Base-by-base conservation (phyloP, 176 grass and related monocot genomes). In the Chrysopogon serrulatus region DNA sequence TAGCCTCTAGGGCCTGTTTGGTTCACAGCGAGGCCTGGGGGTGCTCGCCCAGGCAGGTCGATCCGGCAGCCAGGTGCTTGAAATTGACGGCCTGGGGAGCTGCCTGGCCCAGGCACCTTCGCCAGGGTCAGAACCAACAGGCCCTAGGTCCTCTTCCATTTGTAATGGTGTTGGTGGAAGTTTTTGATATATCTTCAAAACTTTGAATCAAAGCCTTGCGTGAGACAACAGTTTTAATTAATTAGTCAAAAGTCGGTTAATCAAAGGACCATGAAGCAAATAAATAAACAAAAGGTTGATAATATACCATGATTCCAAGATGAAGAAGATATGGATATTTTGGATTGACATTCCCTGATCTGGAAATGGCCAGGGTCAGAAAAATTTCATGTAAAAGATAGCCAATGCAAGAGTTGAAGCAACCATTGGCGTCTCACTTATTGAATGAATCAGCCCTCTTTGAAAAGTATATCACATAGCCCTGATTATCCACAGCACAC, bases 381-480 rank as follows among this genome's bases (percentile, higher is more conserved):
- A 76, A 77, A 81, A 65, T 6, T 18, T 4, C 40, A 76, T 1
- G 17, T 77, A 41, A 53, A 82, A 74, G 60, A 15, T 79, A 68
- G 39, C 49, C 13, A 68, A 48, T 17, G 11, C 23, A 79, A 78
- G 18, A 87, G 48, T 17, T 43, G 42, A 59, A 57, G 54, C 1
- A 77, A 49, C 69, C 18, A 35, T 21, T 14, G 31, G 27, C 26
- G 19, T 74, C 82, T 90, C 68, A 96, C 93, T 98, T 98, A 78
- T 94, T 94, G 77, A 87, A 99, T 74, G 96, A 24, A 99, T 87
- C 54, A 98, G 72, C 19, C 96, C 96, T 85, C 96, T 92, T 92
- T 44, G 96, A 99, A 75, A 96, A 99, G 60, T 99, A 99, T 62
- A 96, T 96, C 60, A 83, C 91, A 86, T 99, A 96, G 39, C 93